phyloP scores from a whole-genome alignment of 768 basidiomycete species.

The Cystofilobasidium bisporidii region DNA sequence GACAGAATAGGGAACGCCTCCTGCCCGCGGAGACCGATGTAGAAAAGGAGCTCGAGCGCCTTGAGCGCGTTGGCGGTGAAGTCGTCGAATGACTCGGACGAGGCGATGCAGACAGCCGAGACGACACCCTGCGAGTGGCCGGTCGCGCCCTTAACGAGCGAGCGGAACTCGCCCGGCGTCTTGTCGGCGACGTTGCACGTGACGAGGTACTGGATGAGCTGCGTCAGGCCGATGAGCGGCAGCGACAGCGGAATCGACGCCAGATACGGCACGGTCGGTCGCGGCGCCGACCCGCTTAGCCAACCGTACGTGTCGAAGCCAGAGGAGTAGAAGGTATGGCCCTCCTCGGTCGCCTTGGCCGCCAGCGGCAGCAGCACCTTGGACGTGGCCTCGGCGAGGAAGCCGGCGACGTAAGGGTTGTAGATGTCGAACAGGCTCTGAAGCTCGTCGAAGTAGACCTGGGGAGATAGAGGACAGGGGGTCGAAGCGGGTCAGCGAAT shows the following conservation, averaged over 20 bases:
- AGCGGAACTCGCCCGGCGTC: conserved; percentile 68
- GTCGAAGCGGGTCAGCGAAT: background rate
- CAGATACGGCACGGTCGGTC: conserved; percentile 73
- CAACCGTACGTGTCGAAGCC: conserved; percentile 76
- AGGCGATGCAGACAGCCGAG: conserved; percentile 79
- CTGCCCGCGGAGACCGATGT: conserved; percentile 83
- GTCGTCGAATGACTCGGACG: conserved; percentile 63
- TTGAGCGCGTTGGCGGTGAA: conserved; percentile 68
- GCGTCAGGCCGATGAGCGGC: conserved; percentile 91
- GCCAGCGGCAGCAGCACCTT: conserved; percentile 65
- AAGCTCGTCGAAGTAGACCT: conserved; percentile 89
- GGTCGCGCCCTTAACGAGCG: conserved; percentile 70
- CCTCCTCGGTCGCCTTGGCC: conserved; percentile 47
- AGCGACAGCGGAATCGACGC: conserved; percentile 89
- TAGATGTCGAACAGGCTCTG: conserved; percentile 86
- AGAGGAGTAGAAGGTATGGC: conserved; percentile 56
- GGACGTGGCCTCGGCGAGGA: conserved; percentile 55
- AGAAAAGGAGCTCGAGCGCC: conserved; percentile 86
- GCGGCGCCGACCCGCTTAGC: conserved; percentile 60
- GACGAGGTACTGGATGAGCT: conserved; percentile 83
- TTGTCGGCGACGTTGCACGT: conserved; percentile 64
- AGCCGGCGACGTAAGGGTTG: conserved; percentile 67
- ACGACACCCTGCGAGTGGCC: conserved; percentile 97
- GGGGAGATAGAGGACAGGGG: background rate
- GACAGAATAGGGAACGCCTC: conserved; percentile 87